Base-by-base conservation (phyloP, 352 stramenopile species). In the Peronospora destructor region DNA sequence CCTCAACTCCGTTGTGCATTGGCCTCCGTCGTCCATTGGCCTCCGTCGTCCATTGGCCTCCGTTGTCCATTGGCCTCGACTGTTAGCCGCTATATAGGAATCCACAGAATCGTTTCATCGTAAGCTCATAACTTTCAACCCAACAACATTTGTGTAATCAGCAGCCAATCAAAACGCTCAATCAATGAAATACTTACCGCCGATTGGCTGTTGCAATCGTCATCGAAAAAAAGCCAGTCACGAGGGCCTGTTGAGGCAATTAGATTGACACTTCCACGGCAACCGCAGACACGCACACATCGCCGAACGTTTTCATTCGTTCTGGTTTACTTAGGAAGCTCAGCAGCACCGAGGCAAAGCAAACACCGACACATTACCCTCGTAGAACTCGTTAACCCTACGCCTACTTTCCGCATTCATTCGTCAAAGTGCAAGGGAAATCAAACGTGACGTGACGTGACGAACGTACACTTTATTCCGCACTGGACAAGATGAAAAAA, bases 41-140 rank as follows among this genome's bases (percentile, higher is more conserved):
- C 26, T 10, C 8, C 26, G 26, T 30, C 8, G 4, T 1, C 2
- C 0, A 1, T 30, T 30, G 19, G 19, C 3, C 19, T 21, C 3
- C 5, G 26, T 30, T 30, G 26, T 30, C 8, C 26, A 6, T 30
- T 30, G 26, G 26, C 26, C 26, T 10, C 8, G 19, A 21, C 26
- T 30, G 26, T 10, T 30, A 21, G 26, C 26, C 26, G 8, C 5
- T 32, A 4, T 0, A 12, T 2, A 32, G 8, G 0, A 6, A 11
- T 32, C 28, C 28, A 32, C 7, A 12, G 3, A 55, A 53, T 65
- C 56, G 60, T 61, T 62, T 30, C 23, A 49, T 69, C 42, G 61
- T 37, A 56, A 43, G 45, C 54, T 49, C 45, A 64, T 32, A 42
- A 43, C 6, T 2, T 47, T 19, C 45, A 39, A 50, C 45, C n/a